Conservation (phyloP, 2,329 filamentous ascomycete species). For the Colletotrichum euphorbiae region DNA sequence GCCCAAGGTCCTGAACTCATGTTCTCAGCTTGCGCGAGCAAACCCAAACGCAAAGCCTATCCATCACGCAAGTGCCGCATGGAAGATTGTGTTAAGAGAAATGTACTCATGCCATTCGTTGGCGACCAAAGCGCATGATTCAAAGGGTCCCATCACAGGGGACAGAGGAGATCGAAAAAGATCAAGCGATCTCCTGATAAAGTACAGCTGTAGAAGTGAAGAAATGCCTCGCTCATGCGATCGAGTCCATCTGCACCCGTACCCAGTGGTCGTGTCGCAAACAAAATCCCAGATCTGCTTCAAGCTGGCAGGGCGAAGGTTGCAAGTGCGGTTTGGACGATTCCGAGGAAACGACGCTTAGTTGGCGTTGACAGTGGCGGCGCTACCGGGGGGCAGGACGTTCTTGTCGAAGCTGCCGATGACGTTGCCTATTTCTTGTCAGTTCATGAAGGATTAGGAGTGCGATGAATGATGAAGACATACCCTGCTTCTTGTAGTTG, state of each 20-base stretch:
- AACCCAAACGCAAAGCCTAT: slow-evolving; percentile 13
- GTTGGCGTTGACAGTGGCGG: slow-evolving; percentile 44
- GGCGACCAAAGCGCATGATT: slow-evolving; percentile 39
- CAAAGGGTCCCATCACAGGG: slow-evolving; percentile 31
- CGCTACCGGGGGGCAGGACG: slow-evolving; percentile 57
- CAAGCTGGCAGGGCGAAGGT: slow-evolving; percentile 23
- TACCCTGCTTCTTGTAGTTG: slow-evolving; percentile 85
- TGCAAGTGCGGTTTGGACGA: slow-evolving; percentile 29
- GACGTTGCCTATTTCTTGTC: slow-evolving; percentile 60
- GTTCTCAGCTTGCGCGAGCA: slow-evolving; percentile 21
- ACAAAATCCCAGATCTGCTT: slow-evolving; percentile 26
- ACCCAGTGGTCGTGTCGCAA: slow-evolving; percentile 34
- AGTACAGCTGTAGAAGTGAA: slow-evolving; percentile 52
- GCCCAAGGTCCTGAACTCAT: slow-evolving; percentile 38
- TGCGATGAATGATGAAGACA: slow-evolving; percentile 46
- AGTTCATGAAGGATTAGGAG: slow-evolving; percentile 15
- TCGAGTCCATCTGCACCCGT: slow-evolving; percentile 26
- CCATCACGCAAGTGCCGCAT: slow-evolving; percentile 39
- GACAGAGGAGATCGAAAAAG: slow-evolving; percentile 48
- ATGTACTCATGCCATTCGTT: slow-evolving; percentile 38
- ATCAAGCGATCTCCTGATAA: slow-evolving; percentile 45
- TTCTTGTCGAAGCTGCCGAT: slow-evolving; percentile 63
- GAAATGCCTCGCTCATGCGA: slow-evolving; percentile 34
- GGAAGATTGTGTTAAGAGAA: slow-evolving; percentile 27
- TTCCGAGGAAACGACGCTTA: slow-evolving; percentile 31